These are phyloP conservation scores for Malassezia cuniculi DNA, from an alignment of 1,284 basidiomycete species.

Conservation along the genomic window DNA sequence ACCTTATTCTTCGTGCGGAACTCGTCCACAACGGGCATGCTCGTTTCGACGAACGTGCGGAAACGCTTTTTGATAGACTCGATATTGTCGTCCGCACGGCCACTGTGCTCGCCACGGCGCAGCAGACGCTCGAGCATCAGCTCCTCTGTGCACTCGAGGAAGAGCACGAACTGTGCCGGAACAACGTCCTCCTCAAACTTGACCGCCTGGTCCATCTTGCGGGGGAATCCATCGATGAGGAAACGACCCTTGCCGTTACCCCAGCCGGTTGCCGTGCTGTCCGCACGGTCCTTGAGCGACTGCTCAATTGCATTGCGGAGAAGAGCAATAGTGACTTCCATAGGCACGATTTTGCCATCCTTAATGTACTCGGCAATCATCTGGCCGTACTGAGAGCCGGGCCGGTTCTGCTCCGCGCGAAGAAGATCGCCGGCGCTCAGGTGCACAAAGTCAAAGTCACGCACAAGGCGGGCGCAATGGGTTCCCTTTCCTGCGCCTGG, in stretches of 20 bases:
- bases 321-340: slow-evolving; percentile 91
- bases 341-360: slow-evolving; percentile 88
- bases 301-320: slow-evolving; percentile 80
- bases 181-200: slow-evolving; percentile 89
- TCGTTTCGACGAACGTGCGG: slow-evolving; percentile 77
- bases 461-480: slow-evolving; percentile 76
- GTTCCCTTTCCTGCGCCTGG: slow-evolving; percentile 98
- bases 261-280: slow-evolving; percentile 50
- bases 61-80: slow-evolving; percentile 96
- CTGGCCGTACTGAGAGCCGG: slow-evolving; percentile 70
- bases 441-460: slow-evolving; percentile 80
- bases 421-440: slow-evolving; percentile 93
- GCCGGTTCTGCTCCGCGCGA: slow-evolving; percentile 78
- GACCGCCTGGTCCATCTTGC: slow-evolving; percentile 94
- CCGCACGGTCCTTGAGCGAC: slow-evolving; percentile 47
- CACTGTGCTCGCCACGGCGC: slow-evolving; percentile 82
- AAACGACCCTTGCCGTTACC: slow-evolving; percentile 65
- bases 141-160: slow-evolving; percentile 76
- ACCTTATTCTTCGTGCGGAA: slow-evolving; percentile 64
- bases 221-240: slow-evolving; percentile 92
- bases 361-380: slow-evolving; percentile 80
- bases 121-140: slow-evolving; percentile 75
- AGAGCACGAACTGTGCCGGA: slow-evolving; percentile 65
- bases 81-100: slow-evolving; percentile 85
- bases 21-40: slow-evolving; percentile 90